Evolutionary conservation across 2,329 filamentous ascomycete genomes (phyloP).

Genomic region (Didymella lethalis): DNA sequence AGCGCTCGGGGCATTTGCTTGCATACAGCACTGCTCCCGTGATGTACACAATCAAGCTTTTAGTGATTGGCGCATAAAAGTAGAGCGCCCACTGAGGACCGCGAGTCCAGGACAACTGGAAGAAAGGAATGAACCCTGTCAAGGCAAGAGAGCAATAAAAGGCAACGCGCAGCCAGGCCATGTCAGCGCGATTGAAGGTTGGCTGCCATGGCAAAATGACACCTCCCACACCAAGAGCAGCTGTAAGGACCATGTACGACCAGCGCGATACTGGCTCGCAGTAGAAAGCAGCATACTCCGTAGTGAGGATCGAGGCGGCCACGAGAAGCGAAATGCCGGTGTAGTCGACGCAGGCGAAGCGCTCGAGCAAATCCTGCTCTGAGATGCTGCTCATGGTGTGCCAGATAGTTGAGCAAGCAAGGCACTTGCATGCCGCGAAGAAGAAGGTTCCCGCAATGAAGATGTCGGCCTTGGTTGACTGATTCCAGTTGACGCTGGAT

Average conservation of each 20-base stretch:
- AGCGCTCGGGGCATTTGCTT: slow-evolving; percentile 90
- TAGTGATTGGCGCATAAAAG: slow-evolving; percentile 87
- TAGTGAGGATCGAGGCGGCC: slow-evolving; percentile 95
- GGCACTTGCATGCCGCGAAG: slow-evolving; percentile 91
- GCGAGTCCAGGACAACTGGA: slow-evolving; percentile 81
- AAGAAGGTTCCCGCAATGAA: slow-evolving; percentile 95
- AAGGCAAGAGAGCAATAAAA: slow-evolving; percentile 89
- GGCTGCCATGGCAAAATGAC: slow-evolving; percentile 96
- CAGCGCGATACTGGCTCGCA: slow-evolving; percentile 89
- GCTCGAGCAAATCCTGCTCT: slow-evolving; percentile 85
- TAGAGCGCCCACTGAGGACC: slow-evolving; percentile 81
- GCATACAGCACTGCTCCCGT: slow-evolving; percentile 87
- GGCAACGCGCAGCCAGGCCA: slow-evolving; percentile 89
- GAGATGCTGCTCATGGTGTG: slow-evolving; percentile 99
- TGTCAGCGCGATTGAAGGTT: slow-evolving; percentile 88
- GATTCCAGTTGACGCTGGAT: slow-evolving; percentile 81
- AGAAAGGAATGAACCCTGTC: slow-evolving; percentile 87
- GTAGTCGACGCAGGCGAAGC: slow-evolving; percentile 98
- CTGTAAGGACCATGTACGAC: slow-evolving; percentile 84
- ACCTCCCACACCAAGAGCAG: slow-evolving; percentile 81
- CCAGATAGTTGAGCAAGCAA: slow-evolving; percentile 95
- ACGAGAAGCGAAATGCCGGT: slow-evolving; percentile 96
- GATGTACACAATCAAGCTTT: slow-evolving; percentile 87
- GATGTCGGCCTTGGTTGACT: slow-evolving; percentile 87
- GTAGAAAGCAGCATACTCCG: slow-evolving; percentile 98